phyloP scores from a whole-genome alignment of 768 basidiomycete species.

The Trametes gibbosa region DNA sequence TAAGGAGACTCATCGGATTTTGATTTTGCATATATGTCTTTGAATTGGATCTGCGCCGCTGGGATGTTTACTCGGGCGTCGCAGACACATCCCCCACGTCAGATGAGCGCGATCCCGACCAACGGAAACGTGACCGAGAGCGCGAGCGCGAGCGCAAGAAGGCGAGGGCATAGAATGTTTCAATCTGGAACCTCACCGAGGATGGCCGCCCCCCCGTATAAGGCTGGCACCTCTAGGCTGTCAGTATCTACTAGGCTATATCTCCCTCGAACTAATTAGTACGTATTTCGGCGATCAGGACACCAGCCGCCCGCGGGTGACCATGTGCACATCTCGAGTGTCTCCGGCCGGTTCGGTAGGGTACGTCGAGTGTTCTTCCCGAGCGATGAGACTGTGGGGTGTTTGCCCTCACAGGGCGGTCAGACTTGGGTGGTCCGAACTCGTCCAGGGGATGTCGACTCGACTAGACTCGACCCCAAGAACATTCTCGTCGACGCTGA shows the following conservation, averaged over 20 bases:
- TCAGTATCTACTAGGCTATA: conserved; percentile 21
- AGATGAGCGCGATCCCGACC: conserved; percentile 30
- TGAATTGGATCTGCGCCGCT: conserved; percentile 14
- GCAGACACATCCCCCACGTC: conserved; percentile 18
- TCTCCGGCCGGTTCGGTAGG: neutral
- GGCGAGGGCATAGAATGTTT: conserved; percentile 40
- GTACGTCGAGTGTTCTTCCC: neutral
- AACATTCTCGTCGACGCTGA: conserved; percentile 1
- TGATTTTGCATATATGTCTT: conserved; percentile 62
- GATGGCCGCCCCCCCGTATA: neutral
- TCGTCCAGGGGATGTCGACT: conserved; percentile 4
- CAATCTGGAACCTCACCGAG: conserved; percentile 4
- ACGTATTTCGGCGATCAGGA: conserved; percentile 18
- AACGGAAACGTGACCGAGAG: conserved; percentile 37
- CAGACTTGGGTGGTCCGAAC: neutral
- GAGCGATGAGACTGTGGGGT: conserved; percentile 4
- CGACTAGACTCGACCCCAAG: conserved; percentile 13
- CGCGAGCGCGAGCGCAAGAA: conserved; percentile 36
- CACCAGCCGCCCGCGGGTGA: neutral
- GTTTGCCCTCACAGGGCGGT: neutral
- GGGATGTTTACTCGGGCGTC: neutral
- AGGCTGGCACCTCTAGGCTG: neutral
- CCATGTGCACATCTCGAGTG: conserved; percentile 14
- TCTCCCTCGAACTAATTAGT: conserved; percentile 21
- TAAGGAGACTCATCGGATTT: conserved; percentile 68